Conservation (phyloP, 495 filamentous ascomycete species). For the Jackrogersella multiformis region DNA sequence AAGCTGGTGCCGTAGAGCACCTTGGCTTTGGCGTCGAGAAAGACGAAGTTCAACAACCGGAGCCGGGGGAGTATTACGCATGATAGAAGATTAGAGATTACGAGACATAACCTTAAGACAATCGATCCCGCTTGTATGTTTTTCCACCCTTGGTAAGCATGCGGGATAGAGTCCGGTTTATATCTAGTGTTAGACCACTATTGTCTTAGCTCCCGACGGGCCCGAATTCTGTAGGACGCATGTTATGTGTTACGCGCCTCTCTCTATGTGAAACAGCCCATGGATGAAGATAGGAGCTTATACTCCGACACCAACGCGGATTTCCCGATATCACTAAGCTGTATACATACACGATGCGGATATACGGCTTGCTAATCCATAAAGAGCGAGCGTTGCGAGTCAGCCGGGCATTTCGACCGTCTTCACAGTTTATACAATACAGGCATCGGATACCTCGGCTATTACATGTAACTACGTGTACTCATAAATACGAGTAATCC, state of each 20-base stretch:
- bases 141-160: no score
- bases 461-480: no score
- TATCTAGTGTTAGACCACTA: no score
- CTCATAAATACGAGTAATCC: no score
- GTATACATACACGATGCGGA: neutral
- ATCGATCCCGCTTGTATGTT: no score
- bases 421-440: no score
- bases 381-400: neutral
- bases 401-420: neutral
- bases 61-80: constrained; percentile 18
- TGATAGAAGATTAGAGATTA: neutral
- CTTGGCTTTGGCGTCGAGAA: constrained; percentile 38
- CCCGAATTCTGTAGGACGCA: neutral
- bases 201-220: neutral
- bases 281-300: neutral
- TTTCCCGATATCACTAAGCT: no score
- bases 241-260: neutral
- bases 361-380: neutral
- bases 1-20: constrained; percentile 13
- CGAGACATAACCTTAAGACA: neutral
- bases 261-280: no score
- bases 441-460: no score
- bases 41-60: constrained; percentile 24
- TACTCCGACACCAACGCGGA: neutral
- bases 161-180: no score